A percentile compares a stretch with the other conserved stretches of the same genome.
phyloP scores from a whole-genome alignment of 768 basidiomycete genomes.

The Suillus spraguei region DNA sequence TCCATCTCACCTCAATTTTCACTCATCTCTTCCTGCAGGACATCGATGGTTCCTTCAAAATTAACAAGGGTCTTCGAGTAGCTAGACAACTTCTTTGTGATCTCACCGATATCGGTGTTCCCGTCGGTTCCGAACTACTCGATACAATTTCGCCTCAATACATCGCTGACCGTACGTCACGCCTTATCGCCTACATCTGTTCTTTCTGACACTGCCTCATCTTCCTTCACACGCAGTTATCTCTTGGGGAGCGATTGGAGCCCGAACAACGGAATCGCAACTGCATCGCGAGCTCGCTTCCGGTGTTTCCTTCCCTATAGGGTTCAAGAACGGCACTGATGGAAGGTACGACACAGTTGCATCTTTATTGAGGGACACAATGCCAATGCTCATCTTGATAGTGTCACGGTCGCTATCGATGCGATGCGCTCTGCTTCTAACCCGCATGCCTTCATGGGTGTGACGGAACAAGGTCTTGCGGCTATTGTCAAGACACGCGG shows the following conservation, averaged over 20 bases:
- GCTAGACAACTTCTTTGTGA: slow-evolving; percentile 91
- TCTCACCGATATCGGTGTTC: slow-evolving; percentile 85
- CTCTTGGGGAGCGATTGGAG: slow-evolving; percentile 96
- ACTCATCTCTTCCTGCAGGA: slow-evolving; percentile 40
- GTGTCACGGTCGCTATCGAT: slow-evolving; percentile 89
- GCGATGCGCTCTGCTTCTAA: slow-evolving; percentile 93
- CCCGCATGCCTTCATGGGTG: slow-evolving; percentile 96
- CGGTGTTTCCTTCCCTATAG: slow-evolving; percentile 96
- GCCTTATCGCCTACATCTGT: not conserved
- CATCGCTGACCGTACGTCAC: slow-evolving; percentile 68
- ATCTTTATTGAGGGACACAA: not conserved
- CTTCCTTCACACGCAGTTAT: slow-evolving; percentile 47
- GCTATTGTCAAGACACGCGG: slow-evolving; percentile 92
- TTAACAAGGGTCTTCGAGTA: slow-evolving; percentile 94
- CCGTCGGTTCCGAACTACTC: slow-evolving; percentile 93
- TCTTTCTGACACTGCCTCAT: slow-evolving; percentile 8
- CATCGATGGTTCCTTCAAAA: slow-evolving; percentile 91
- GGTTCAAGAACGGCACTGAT: slow-evolving; percentile 99
- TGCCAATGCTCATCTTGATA: slow-evolving; percentile 25
- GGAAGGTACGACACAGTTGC: slow-evolving; percentile 54
- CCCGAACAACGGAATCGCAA: slow-evolving; percentile 96
- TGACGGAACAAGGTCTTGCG: slow-evolving; percentile 86
- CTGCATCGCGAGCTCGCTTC: slow-evolving; percentile 96
- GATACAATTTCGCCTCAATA: slow-evolving; percentile 86
- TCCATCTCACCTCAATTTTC: not conserved